phyloP scores from a whole-genome alignment of 2,329 filamentous ascomycete genomes.

The Colletotrichum tofieldiae region DNA sequence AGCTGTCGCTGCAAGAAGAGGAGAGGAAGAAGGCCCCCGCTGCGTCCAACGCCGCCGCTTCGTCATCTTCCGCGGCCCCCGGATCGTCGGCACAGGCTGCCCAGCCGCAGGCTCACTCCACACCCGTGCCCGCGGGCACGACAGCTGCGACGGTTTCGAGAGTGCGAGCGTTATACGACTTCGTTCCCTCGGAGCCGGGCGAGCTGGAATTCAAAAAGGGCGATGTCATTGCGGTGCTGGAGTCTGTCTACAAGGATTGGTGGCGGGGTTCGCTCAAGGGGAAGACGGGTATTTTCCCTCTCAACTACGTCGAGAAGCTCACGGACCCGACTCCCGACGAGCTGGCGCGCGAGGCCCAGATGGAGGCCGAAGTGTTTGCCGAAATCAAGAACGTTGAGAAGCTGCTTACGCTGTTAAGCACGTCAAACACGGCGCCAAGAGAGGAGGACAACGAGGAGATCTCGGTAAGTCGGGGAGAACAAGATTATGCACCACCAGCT shows the following conservation, averaged over 20 bases:
- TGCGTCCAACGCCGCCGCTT: conserved; percentile 54
- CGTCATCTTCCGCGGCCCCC: conserved; percentile 53
- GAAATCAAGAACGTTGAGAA: conserved; percentile 77
- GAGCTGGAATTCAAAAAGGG: conserved; percentile 97
- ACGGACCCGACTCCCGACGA: conserved; percentile 95
- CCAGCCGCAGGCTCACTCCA: conserved; percentile 62
- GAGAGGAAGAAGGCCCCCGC: conserved; percentile 69
- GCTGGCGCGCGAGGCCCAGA: conserved; percentile 94
- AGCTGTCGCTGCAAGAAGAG: conserved; percentile 93
- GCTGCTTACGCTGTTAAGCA: conserved; percentile 90
- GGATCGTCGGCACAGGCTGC: conserved; percentile 51
- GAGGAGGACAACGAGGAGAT: conserved; percentile 98
- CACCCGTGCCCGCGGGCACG: conserved; percentile 82
- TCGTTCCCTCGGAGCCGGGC: conserved; percentile 92
- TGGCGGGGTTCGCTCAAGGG: conserved; percentile 97
- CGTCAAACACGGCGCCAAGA: conserved; percentile 83
- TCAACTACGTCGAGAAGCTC: conserved; percentile 99
- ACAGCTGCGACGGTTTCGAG: conserved; percentile 97
- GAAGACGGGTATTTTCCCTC: conserved; percentile 96
- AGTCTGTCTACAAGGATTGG: conserved; percentile 99
- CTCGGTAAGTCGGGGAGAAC: conserved; percentile 70
- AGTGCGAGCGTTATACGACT: conserved; percentile 94
- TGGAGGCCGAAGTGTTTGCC: conserved; percentile 82
- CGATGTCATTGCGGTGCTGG: conserved; percentile 95
- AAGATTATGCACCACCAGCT: neutral